Evolutionary conservation across 768 basidiomycete genomes (phyloP).

Genomic region (Daedaleopsis nitida): DNA sequence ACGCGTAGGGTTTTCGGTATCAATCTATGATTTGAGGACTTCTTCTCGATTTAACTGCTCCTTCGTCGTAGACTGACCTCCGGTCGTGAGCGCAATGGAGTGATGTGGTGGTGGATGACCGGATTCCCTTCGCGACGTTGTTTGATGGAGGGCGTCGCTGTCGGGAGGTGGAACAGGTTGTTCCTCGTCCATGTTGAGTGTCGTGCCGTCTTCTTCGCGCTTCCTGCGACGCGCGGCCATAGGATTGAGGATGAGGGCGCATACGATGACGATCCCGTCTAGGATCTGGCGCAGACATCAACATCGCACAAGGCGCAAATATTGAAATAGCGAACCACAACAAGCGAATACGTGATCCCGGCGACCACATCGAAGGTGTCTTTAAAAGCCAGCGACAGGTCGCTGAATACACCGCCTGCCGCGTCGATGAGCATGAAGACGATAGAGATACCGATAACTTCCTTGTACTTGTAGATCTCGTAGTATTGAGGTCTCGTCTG

Average conservation of each 20-base stretch:
- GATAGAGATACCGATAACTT: conserved; percentile 69
- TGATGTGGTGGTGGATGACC: not conserved
- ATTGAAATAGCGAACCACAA: conserved; percentile 40
- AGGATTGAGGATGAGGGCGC: conserved; percentile 1
- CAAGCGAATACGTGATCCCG: conserved; percentile 60
- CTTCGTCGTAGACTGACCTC: not conserved
- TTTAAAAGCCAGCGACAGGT: conserved; percentile 67
- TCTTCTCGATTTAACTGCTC: not conserved
- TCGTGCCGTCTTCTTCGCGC: not conserved
- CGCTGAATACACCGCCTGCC: conserved; percentile 67
- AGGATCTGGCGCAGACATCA: conserved; percentile 44
- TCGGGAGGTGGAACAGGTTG: not conserved
- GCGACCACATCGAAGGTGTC: conserved; percentile 62
- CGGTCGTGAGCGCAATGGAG: not conserved
- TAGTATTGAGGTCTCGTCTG: conserved; percentile 60
- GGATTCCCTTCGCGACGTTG: too few relatives aligned
- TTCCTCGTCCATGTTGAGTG: not conserved
- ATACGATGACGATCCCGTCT: conserved; percentile 39
- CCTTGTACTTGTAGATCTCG: conserved; percentile 66
- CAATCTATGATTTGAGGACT: too few relatives aligned
- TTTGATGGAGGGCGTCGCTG: too few relatives aligned
- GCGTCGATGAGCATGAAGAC: conserved; percentile 70
- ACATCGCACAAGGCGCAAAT: not conserved
- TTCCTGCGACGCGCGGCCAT: not conserved
- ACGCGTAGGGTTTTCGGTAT: too few relatives aligned